Evolutionary conservation across 331 rosid species (phyloP).

Genomic region (Pyracantha coccinea): DNA sequence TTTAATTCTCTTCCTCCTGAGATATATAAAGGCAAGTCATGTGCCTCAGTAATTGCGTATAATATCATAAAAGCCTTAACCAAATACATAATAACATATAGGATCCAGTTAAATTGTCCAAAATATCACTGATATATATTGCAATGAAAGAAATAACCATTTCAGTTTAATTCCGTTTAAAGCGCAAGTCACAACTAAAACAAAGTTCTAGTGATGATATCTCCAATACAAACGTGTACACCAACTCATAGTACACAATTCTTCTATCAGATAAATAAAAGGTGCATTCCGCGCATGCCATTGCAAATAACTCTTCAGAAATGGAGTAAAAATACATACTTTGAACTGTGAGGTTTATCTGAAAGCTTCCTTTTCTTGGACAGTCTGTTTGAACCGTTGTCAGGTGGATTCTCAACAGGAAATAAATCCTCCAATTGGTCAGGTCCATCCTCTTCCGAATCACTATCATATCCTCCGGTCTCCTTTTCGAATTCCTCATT

Average conservation of each 20-base stretch:
- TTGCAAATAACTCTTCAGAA: not conserved
- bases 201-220: no score
- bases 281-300: not conserved
- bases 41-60: not conserved
- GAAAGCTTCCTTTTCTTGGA: conserved; percentile 77
- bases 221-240: no score
- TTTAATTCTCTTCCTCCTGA: conserved; percentile 70
- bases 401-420: conserved; percentile 20
- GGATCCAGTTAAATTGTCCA: no score
- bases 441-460: conserved; percentile 27
- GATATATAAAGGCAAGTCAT: conserved; percentile 3
- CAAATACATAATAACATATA: no score
- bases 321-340: conserved; percentile 31
- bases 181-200: no score
- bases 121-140: no score
- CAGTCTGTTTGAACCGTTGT: not conserved
- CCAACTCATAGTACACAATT: not conserved
- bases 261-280: not conserved
- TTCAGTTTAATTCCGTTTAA: no score
- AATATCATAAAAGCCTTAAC: not conserved
- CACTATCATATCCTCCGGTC: conserved; percentile 27
- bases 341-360: conserved; percentile 42
- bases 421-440: conserved; percentile 26
- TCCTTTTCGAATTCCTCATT: conserved; percentile 44
- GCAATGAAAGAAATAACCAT: no score